A percentile compares a stretch with the other conserved stretches of the same genome.
Evolutionary conservation across 768 basidiomycete species (phyloP).

Genomic region (Kwoniella shandongensis): DNA sequence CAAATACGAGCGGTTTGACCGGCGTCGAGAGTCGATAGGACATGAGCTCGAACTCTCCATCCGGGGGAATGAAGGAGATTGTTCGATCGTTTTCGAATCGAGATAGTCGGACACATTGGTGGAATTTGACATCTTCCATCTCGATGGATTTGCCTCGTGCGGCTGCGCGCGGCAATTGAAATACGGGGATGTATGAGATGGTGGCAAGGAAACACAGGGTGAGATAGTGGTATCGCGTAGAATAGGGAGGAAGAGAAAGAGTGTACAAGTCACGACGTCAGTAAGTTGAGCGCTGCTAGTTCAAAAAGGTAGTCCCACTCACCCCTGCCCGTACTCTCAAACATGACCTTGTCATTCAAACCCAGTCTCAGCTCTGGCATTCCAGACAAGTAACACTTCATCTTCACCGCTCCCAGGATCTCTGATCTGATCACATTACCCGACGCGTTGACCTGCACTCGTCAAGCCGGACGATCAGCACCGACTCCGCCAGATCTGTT

Average conservation of each 20-base stretch:
- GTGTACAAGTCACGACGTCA: too few species aligned
- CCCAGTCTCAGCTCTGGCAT: conserved; percentile 97
- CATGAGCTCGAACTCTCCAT: conserved; percentile 99
- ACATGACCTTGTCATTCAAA: conserved; percentile 99
- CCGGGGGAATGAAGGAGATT: conserved; percentile 97
- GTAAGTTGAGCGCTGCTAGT: neutral
- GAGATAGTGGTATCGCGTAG: too few species aligned
- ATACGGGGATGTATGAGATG: neutral
- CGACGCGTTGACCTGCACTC: conserved; percentile 83
- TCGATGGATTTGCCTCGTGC: conserved; percentile 96
- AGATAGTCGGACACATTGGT: conserved; percentile 95
- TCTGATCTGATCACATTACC: conserved; percentile 97
- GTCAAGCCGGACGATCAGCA: conserved; percentile 5
- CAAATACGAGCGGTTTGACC: conserved; percentile 96
- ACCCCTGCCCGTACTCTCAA: conserved; percentile 95
- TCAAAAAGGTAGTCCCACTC: too few species aligned
- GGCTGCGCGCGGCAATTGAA: conserved; percentile 56
- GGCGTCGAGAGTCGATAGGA: conserved; percentile 93
- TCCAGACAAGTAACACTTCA: conserved; percentile 99
- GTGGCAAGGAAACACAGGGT: too few species aligned
- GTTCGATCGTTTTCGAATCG: conserved; percentile 98
- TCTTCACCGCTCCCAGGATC: conserved; percentile 97
- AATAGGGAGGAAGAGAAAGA: too few species aligned
- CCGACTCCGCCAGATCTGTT: neutral
- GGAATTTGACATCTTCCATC: conserved; percentile 99